phyloP scores from a whole-genome alignment of 148 eudicot species.

The Fagopyrum homotropicum region DNA sequence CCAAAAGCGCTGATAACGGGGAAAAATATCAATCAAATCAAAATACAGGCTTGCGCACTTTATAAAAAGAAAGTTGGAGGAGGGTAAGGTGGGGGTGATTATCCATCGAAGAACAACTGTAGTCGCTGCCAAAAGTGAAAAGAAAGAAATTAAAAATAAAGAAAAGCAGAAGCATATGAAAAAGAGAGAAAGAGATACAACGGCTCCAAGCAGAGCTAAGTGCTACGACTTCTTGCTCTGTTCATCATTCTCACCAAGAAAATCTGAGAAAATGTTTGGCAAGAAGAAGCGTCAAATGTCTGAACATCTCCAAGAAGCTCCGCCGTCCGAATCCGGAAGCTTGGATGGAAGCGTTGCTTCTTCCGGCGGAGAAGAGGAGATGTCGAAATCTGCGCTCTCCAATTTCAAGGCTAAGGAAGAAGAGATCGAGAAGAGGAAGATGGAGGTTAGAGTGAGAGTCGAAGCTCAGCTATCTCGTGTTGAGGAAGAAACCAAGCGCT shows the following conservation, averaged over 20 bases:
- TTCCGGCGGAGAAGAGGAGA: conserved; percentile 39
- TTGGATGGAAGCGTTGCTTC: conserved; percentile 34
- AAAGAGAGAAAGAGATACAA: conserved; percentile 1
- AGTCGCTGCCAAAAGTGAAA: background rate
- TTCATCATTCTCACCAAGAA: background rate
- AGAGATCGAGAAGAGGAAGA: conserved; percentile 85
- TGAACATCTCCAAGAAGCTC: conserved; percentile 29
- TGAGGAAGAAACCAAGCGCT: conserved; percentile 74
- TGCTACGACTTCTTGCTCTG: conserved; percentile 8
- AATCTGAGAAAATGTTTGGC: background rate
- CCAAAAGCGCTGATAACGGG: background rate
- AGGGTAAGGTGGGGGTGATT: background rate
- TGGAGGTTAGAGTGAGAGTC: conserved; percentile 75
- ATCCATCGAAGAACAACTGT: conserved; percentile 4
- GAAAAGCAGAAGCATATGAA: conserved; percentile 13
- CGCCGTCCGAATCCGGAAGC: conserved; percentile 52
- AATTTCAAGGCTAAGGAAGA: conserved; percentile 75
- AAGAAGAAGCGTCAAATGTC: conserved; percentile 17
- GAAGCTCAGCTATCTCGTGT: conserved; percentile 77
- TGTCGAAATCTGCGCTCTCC: conserved; percentile 45
- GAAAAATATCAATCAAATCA: background rate
- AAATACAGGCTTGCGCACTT: conserved; percentile 1
- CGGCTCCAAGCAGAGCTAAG: background rate
- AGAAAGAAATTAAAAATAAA: background rate
- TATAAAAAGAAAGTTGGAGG: conserved; percentile 1